These are phyloP conservation scores for Candida broadrunensis DNA, from an alignment of 805 yeast species.

Conservation along the genomic window DNA sequence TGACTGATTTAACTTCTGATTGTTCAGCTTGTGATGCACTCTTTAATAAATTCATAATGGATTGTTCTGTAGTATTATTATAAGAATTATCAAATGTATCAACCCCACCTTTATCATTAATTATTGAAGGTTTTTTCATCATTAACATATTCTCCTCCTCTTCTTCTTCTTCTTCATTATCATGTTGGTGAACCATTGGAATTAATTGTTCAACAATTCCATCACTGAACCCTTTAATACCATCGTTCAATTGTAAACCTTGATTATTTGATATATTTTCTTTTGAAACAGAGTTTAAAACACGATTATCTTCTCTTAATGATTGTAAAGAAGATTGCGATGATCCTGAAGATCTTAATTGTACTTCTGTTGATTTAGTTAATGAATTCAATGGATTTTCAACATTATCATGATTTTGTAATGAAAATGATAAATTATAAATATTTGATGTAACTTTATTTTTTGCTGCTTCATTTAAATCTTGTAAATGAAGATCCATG, in stretches of 20 bases:
- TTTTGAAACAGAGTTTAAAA: slow-evolving; percentile 17
- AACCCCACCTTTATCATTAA: slow-evolving; percentile 8
- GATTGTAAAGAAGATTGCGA: slow-evolving; percentile 41
- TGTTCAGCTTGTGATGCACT: slow-evolving; percentile 10
- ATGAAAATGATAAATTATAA: slow-evolving; percentile 29
- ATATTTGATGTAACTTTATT: slow-evolving; percentile 30
- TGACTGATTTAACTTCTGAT: not conserved
- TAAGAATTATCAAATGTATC: slow-evolving; percentile 34
- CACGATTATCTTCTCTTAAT: slow-evolving; percentile 25
- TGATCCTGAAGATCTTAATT: slow-evolving; percentile 30
- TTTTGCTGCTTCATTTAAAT: slow-evolving; percentile 22
- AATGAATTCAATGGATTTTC: slow-evolving; percentile 35
- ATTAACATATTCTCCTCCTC: slow-evolving; percentile 5
- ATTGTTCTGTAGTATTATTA: slow-evolving; percentile 35
- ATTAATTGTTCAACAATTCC: slow-evolving; percentile 31
- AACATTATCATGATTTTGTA: slow-evolving; percentile 17
- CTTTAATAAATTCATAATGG: slow-evolving; percentile 37
- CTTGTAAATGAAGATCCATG: slow-evolving; percentile 34
- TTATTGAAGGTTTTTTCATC: not conserved
- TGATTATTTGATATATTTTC: slow-evolving; percentile 14
- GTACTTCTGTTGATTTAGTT: slow-evolving; percentile 19
- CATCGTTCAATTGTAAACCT: slow-evolving; percentile 38
- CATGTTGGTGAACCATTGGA: slow-evolving; percentile 13
- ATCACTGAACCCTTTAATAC: slow-evolving; percentile 42
- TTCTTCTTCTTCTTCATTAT: slow-evolving; percentile 10